phyloP scores from a whole-genome alignment of 2,329 filamentous ascomycete species.

The Lecanicillium sp. region DNA sequence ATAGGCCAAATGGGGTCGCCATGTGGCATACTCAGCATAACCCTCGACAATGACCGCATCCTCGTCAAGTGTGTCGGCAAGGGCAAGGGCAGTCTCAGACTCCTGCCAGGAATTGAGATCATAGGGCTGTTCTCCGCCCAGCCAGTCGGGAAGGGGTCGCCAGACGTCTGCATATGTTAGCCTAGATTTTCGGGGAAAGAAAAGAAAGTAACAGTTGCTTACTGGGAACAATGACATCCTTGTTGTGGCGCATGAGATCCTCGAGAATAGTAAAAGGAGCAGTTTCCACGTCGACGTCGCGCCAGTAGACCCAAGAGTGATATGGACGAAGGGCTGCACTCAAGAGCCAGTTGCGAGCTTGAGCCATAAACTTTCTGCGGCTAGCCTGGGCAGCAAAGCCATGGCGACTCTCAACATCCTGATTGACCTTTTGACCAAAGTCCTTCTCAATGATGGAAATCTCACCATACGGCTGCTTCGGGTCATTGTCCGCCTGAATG shows the following conservation, averaged over 20 bases:
- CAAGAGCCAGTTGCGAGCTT: conserved; percentile 93
- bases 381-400: conserved; percentile 94
- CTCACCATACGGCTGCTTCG: conserved; percentile 80
- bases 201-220: conserved; percentile 36
- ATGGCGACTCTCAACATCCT: conserved; percentile 95
- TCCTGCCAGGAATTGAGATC: conserved; percentile 99
- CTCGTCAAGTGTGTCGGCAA: conserved; percentile 92
- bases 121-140: conserved; percentile 96
- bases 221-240: conserved; percentile 98
- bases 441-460: conserved; percentile 98
- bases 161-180: conserved; percentile 65
- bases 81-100: conserved; percentile 86
- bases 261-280: conserved; percentile 95
- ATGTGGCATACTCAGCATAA: conserved; percentile 97
- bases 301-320: conserved; percentile 99
- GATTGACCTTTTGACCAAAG: conserved; percentile 95
- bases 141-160: conserved; percentile 97
- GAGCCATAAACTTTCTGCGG: conserved; percentile 92
- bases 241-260: conserved; percentile 97
- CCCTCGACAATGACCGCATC: conserved; percentile 98
- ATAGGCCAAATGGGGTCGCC: conserved; percentile 94
- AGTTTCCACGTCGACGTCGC: conserved; percentile 96
- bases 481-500: conserved; percentile 72
- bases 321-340: conserved; percentile 89
- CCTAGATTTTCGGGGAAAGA: background rate